Evolutionary conservation across 768 basidiomycete genomes (phyloP), one percentile per base, ranked within the genome.

Genomic region (Amanita pallidorosea): DNA sequence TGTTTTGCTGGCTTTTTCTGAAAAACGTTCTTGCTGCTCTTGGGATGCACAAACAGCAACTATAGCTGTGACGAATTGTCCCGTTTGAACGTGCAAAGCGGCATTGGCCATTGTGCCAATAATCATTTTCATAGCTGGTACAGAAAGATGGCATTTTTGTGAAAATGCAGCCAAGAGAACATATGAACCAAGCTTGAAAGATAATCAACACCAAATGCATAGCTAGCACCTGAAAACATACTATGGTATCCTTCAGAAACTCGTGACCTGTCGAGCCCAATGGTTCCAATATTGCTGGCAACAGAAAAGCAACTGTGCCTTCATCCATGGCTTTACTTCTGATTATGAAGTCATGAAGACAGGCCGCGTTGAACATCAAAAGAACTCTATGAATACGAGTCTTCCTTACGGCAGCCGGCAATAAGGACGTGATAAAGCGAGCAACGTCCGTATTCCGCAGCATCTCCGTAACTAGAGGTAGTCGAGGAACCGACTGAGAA

Each of bases 281-380:
- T 2, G 82, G 82, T 36, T 76, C 75, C 15, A 88, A 61, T 13
- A 83, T 61, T 2, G 83, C 79, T 5, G 85, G 81, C 0, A 91
- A 63, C 8, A 88, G 55, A 59, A 78, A 76, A 0, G 82, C 84
- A 12, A 84, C 64, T 0, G 76, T 72, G 15, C 81, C 83, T 61
- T 87, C 85, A 56, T 85, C 79, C 29, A 88, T 59, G 4, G 61
- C 56, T 49, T 81, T 74, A 31, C 63, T 69, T 40, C 74, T 68
- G 34, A 80, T 76, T 35, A 99, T 71, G 59, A 86, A 94, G 36
- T 89, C 91, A 31, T 93, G 78, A 40, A 91, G 66, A 0, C 77
- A 77, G 6, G 86, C 83, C 6, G 86, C 77, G 63, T 90, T 88
- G 67, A 97, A 97, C 1, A 82, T 81, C 40, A 91, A 65, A 13